Evolutionary conservation across 2,329 filamentous ascomycete species (phyloP).

Genomic region (Mycocentrospora acerina): DNA sequence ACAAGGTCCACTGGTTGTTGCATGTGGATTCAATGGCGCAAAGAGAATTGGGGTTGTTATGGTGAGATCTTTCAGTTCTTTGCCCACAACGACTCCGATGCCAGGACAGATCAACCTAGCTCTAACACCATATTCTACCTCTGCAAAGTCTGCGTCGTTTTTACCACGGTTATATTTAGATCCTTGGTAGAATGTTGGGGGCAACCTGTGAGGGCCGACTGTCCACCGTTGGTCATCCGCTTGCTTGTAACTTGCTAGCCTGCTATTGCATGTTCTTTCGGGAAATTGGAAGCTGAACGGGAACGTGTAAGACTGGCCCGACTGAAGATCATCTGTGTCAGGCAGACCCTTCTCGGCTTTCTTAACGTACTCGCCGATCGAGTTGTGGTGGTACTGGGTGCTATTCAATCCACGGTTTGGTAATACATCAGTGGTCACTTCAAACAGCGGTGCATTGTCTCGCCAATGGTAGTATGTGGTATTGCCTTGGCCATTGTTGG

Average conservation of each 20-base stretch:
- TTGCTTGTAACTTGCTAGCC: conserved; percentile 18
- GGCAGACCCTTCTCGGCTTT: not conserved
- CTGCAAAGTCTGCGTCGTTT: conserved; percentile 14
- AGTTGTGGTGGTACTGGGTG: not conserved
- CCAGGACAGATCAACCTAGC: conserved; percentile 18
- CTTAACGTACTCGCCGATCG: not conserved
- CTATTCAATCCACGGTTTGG: not conserved
- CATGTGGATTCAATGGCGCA: conserved; percentile 14
- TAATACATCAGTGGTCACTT: conserved; percentile 15
- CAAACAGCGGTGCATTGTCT: conserved; percentile 25
- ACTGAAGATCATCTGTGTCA: conserved; percentile 1
- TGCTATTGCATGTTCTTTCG: conserved; percentile 13
- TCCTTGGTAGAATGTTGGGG: conserved; percentile 21
- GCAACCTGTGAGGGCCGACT: conserved; percentile 19
- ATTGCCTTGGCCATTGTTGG: not conserved
- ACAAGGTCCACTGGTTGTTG: not conserved
- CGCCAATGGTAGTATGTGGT: conserved; percentile 22
- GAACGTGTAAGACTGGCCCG: conserved; percentile 17
- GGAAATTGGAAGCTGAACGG: conserved; percentile 25
- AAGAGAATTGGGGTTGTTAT: conserved; percentile 17
- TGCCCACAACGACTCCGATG: conserved; percentile 6
- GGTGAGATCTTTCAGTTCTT: conserved; percentile 9
- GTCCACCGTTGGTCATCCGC: conserved; percentile 15
- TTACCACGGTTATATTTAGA: not conserved
- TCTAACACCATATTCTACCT: conserved; percentile 23